These are phyloP conservation scores for Yamadazyma olivae DNA, from an alignment of 805 yeast species.

Conservation along the genomic window DNA sequence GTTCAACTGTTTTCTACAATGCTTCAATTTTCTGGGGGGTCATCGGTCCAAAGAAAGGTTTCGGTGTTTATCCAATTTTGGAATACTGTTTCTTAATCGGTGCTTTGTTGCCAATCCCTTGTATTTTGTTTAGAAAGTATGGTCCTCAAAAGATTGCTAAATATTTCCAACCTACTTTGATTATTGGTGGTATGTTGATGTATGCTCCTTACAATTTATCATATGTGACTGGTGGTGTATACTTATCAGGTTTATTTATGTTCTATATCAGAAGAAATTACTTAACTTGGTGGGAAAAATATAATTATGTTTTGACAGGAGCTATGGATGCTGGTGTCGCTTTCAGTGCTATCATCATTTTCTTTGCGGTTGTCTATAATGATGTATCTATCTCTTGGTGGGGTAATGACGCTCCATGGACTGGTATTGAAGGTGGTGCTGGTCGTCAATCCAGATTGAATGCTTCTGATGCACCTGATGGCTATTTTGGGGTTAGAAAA, in stretches of 20 bases:
- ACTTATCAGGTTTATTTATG: slow-evolving; percentile 53
- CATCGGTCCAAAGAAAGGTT: slow-evolving; percentile 56
- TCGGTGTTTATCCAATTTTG: slow-evolving; percentile 50
- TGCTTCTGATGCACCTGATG: slow-evolving; percentile 22
- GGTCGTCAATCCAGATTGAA: slow-evolving; percentile 16
- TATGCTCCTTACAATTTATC: slow-evolving; percentile 51
- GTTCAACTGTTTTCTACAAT: slow-evolving; percentile 45
- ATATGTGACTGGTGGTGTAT: slow-evolving; percentile 57
- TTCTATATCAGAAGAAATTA: slow-evolving; percentile 47
- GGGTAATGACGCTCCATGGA: slow-evolving; percentile 46
- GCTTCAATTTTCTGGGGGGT: slow-evolving; percentile 57
- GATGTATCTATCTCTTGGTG: slow-evolving; percentile 52
- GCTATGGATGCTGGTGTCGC: slow-evolving; percentile 61
- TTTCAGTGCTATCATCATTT: slow-evolving; percentile 53
- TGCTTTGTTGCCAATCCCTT: slow-evolving; percentile 31
- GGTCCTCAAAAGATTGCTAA: slow-evolving; percentile 29
- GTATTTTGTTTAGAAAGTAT: slow-evolving; percentile 29
- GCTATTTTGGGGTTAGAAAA: slow-evolving; percentile 24
- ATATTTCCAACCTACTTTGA: slow-evolving; percentile 52
- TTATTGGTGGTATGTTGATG: slow-evolving; percentile 46
- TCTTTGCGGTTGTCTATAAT: slow-evolving; percentile 50
- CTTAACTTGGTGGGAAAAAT: slow-evolving; percentile 66
- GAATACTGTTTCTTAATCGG: slow-evolving; percentile 63
- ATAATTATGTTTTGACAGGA: slow-evolving; percentile 58
- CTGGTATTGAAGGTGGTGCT: slow-evolving; percentile 35